A percentile compares a stretch with the other conserved stretches of the same genome.
Conservation (phyloP, 2,329 filamentous ascomycete genomes). For the Penicillium freii region DNA sequence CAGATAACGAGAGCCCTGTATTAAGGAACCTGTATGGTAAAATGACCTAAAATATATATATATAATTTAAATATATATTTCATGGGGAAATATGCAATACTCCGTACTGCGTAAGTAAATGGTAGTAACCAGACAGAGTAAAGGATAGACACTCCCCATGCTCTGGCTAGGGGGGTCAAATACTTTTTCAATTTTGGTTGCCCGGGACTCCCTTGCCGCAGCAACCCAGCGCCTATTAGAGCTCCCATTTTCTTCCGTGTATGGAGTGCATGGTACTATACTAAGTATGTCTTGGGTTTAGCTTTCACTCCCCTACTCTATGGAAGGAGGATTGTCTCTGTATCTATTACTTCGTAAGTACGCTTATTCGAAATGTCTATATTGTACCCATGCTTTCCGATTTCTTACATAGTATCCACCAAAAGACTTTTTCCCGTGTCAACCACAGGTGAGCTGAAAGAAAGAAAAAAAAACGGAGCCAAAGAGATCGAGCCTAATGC, state of each 20-base stretch:
- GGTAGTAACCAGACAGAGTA: neutral
- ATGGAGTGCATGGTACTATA: too few species aligned
- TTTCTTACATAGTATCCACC: conserved; percentile 14
- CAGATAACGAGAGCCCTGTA: too few species aligned
- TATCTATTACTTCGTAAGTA: too few species aligned
- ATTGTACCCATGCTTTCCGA: too few species aligned
- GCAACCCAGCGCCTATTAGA: conserved; percentile 38
- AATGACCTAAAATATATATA: neutral
- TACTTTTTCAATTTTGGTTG: conserved; percentile 26
- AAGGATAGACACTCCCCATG: conserved; percentile 7
- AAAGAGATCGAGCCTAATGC: conserved; percentile 36
- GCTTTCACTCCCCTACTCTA: conserved; percentile 2
- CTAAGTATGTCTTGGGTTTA: neutral
- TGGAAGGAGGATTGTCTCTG: conserved; percentile 8
- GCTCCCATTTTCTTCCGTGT: neutral
- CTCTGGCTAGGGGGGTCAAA: conserved; percentile 11
- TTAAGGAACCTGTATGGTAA: too few species aligned
- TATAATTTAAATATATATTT: too few species aligned
- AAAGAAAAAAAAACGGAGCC: conserved; percentile 21
- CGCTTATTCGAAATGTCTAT: too few species aligned
- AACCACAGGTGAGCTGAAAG: conserved; percentile 20
- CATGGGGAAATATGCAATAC: neutral
- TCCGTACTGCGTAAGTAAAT: too few species aligned
- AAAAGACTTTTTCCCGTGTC: conserved; percentile 20
- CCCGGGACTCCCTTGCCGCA: conserved; percentile 42